Evolutionary conservation across 257 asterid genomes (phyloP).

Genomic region (Cinchona pubescens): DNA sequence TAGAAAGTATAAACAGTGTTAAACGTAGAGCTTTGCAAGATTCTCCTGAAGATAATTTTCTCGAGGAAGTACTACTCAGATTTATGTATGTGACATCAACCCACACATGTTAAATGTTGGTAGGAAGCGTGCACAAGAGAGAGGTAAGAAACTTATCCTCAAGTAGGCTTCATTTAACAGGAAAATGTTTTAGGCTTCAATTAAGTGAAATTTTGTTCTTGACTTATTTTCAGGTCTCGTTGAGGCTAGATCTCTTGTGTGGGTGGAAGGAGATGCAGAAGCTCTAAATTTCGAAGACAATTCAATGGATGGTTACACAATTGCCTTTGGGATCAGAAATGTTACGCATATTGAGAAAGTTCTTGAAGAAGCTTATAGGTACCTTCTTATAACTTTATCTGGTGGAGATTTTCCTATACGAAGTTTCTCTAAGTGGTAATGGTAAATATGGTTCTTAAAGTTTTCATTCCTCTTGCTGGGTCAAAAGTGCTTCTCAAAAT

Average conservation of each 20-base stretch:
- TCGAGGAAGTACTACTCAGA: conserved; percentile 70
- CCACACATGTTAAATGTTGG: conserved; percentile 87
- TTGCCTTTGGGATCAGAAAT: conserved; percentile 96
- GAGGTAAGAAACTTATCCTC: conserved; percentile 54
- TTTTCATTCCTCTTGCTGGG: neutral
- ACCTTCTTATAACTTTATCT: neutral
- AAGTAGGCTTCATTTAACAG: no score
- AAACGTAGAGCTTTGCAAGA: conserved; percentile 57
- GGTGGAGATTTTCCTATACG: neutral
- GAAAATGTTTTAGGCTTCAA: neutral
- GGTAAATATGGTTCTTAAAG: neutral
- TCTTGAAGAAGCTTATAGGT: conserved; percentile 93
- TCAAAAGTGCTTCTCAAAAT: neutral
- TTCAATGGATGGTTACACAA: conserved; percentile 92
- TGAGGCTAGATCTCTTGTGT: conserved; percentile 58
- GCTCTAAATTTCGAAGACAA: conserved; percentile 64
- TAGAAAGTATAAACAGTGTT: conserved; percentile 53
- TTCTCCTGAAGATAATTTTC: conserved; percentile 49
- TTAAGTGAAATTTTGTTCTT: neutral
- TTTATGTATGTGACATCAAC: conserved; percentile 83
- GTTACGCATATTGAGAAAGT: conserved; percentile 89
- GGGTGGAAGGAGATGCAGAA: conserved; percentile 98
- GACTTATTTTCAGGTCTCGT: conserved; percentile 46
- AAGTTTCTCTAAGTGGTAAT: neutral
- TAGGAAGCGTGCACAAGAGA: conserved; percentile 73